Evolutionary conservation across 2,329 filamentous ascomycete genomes (phyloP).

Genomic region (Cadophora gregata): DNA sequence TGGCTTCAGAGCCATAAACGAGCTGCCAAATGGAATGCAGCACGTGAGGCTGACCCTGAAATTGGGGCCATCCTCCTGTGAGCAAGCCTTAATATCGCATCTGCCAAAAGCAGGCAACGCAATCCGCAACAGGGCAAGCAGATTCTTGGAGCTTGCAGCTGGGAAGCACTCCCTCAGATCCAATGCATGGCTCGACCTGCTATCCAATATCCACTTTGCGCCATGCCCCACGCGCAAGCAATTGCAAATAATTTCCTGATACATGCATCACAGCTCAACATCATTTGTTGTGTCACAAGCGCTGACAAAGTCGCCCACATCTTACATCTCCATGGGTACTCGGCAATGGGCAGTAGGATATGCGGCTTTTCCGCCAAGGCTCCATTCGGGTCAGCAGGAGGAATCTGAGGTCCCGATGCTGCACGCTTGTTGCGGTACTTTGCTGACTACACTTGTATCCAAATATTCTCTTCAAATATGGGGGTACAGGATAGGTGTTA

Average conservation of each 20-base stretch:
- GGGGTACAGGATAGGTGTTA: background rate
- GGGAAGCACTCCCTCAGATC: background rate
- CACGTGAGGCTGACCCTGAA: background rate
- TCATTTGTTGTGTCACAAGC: background rate
- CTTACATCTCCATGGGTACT: slow-evolving; percentile 12
- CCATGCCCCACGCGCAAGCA: background rate
- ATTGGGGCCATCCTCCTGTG: background rate
- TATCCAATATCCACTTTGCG: background rate
- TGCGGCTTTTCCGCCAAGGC: slow-evolving; percentile 5
- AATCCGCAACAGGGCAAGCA: background rate
- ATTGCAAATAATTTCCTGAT: slow-evolving; percentile 10
- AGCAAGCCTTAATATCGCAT: background rate
- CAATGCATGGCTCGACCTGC: background rate
- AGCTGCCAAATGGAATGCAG: background rate
- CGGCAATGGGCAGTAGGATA: slow-evolving; percentile 16
- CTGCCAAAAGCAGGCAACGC: background rate
- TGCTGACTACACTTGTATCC: background rate
- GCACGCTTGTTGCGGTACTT: background rate
- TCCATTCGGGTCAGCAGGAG: slow-evolving; percentile 1
- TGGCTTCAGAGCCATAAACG: background rate
- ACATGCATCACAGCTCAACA: background rate
- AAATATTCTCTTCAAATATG: background rate
- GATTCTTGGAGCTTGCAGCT: background rate
- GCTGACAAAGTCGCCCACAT: slow-evolving; percentile 10
- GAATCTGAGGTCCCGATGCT: background rate